Evolutionary conservation across 768 basidiomycete species (phyloP).

Genomic region (Tylopilus balloui): DNA sequence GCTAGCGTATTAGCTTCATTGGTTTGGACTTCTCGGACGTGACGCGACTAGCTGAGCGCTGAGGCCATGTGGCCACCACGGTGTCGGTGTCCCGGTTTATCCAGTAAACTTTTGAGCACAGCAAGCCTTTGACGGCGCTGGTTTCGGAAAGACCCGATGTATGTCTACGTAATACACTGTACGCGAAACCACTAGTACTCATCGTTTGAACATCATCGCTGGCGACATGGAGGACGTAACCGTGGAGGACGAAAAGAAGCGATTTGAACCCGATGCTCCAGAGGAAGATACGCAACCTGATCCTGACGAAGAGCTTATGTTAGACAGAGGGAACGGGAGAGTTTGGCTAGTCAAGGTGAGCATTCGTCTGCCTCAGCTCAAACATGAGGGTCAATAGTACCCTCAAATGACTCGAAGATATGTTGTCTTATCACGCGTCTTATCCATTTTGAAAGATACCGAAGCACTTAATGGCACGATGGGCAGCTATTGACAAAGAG

Average conservation of each 20-base stretch:
- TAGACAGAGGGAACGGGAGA: conserved; percentile 66
- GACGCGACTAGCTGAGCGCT: no score
- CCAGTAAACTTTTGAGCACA: no score
- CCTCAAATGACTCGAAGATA: not conserved
- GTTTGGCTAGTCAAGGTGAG: conserved; percentile 86
- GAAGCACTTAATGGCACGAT: conserved; percentile 79
- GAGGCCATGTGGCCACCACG: no score
- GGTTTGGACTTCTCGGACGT: no score
- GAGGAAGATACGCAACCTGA: conserved; percentile 70
- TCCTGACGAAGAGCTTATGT: conserved; percentile 78
- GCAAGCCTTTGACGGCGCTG: no score
- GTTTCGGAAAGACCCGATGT: no score
- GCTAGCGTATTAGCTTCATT: no score
- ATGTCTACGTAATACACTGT: no score
- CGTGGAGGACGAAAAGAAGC: conserved; percentile 67
- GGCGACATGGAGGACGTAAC: conserved; percentile 31
- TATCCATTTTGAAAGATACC: conserved; percentile 57
- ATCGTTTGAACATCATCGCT: not conserved
- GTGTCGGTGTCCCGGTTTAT: no score
- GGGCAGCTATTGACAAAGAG: conserved; percentile 71
- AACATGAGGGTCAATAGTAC: not conserved
- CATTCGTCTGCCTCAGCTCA: not conserved
- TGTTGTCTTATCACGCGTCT: conserved; percentile 6
- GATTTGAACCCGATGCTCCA: conserved; percentile 51
- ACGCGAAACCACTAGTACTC: not conserved